phyloP scores from a whole-genome alignment of 2,329 filamentous ascomycete species.

The Phyllosticta citriasiana region DNA sequence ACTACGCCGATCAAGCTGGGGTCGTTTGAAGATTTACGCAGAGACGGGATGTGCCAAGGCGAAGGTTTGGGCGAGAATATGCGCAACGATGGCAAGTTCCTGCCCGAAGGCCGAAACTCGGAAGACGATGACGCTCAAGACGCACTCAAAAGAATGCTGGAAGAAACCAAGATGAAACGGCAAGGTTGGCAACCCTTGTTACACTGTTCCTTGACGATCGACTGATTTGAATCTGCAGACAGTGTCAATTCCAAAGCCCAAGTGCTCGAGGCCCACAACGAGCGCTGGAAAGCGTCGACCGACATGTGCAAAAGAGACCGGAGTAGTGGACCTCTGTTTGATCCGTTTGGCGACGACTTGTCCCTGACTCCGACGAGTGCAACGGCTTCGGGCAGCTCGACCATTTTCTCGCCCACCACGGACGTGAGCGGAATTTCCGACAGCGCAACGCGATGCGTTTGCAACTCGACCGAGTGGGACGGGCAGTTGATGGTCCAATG shows the following conservation, averaged over 20 bases:
- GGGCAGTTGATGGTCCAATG: conserved; percentile 52
- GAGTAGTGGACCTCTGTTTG: conserved; percentile 14
- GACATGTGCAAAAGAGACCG: conserved; percentile 17
- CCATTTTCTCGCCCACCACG: conserved; percentile 37
- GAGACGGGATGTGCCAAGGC: conserved; percentile 26
- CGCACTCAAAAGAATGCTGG: conserved; percentile 31
- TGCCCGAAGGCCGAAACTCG: neutral
- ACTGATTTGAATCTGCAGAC: neutral
- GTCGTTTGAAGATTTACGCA: conserved; percentile 12
- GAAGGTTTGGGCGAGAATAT: conserved; percentile 15
- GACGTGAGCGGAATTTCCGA: conserved; percentile 41
- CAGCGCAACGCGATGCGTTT: conserved; percentile 47
- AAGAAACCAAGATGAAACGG: conserved; percentile 10
- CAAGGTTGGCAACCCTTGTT: neutral
- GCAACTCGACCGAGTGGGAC: conserved; percentile 43
- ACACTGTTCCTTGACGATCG: neutral
- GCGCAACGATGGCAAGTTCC: conserved; percentile 1
- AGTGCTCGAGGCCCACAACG: conserved; percentile 30
- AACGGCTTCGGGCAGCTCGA: conserved; percentile 28
- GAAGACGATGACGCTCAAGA: conserved; percentile 26
- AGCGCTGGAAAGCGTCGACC: conserved; percentile 36
- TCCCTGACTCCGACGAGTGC: conserved; percentile 37
- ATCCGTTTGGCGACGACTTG: conserved; percentile 28
- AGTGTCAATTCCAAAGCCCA: conserved; percentile 1
- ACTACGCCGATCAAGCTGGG: neutral